A percentile compares a stretch with the other conserved stretches of the same genome.
Conservation (phyloP, 768 basidiomycete species). For the Tricholoma sp. region DNA sequence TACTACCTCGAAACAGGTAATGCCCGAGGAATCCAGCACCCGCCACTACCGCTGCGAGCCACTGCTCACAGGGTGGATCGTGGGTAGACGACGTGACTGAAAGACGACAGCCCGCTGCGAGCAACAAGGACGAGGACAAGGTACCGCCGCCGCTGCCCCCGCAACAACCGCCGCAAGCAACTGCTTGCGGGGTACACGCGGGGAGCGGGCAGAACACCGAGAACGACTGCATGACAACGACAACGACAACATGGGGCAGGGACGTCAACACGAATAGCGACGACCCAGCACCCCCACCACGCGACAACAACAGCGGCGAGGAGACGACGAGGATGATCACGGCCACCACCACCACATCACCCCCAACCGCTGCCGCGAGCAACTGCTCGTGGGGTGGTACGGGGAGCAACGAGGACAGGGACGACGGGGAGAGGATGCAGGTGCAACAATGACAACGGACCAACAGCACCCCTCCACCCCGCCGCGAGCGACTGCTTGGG, state of each 20-base stretch:
- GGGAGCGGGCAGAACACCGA: neutral
- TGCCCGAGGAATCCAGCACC: neutral
- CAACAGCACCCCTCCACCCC: too few relatives aligned
- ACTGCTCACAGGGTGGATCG: neutral
- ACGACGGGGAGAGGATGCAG: too few relatives aligned
- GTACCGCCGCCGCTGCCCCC: neutral
- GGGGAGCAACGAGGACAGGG: too few relatives aligned
- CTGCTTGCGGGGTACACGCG: neutral
- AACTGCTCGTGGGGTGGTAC: too few relatives aligned
- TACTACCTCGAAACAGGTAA: neutral
- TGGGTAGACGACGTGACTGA: neutral
- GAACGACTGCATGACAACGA: neutral
- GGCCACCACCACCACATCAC: too few relatives aligned
- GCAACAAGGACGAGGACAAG: conserved; percentile 10
- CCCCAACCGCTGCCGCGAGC: too few relatives aligned
- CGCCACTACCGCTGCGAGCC: neutral
- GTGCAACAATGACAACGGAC: too few relatives aligned
- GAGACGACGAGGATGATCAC: too few relatives aligned
- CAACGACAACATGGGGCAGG: neutral
- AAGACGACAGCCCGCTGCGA: neutral
- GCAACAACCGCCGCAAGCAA: neutral
- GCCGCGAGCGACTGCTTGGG: too few relatives aligned
- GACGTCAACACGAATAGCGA: neutral
- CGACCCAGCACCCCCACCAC: neutral
- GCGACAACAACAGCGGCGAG: neutral